Conservation (phyloP, 192 early-diverging fungal genomes). For the Glomus cerebriforme region DNA sequence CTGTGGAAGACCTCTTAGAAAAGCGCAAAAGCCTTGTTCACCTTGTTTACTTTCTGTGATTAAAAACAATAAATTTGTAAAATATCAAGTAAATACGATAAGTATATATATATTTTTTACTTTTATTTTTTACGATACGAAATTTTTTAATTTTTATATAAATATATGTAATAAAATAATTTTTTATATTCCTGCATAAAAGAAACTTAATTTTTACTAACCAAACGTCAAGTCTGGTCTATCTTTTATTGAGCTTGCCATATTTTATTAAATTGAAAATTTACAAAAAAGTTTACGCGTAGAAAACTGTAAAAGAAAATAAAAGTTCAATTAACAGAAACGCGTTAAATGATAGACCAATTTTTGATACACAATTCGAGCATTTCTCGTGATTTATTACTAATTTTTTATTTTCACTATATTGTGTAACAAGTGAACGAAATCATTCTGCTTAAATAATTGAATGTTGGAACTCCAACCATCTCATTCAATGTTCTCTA, state of each 20-base stretch:
- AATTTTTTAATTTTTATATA: too few species aligned
- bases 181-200: neutral
- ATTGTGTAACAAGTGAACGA: too few species aligned
- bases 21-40: slow-evolving; percentile 48
- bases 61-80: neutral
- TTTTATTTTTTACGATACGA: slow-evolving; percentile 4
- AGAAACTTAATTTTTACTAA: slow-evolving; percentile 19
- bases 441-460: neutral
- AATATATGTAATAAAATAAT: too few species aligned
- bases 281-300: too few species aligned
- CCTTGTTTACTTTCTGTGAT: slow-evolving; percentile 42
- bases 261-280: neutral
- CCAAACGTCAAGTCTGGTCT: slow-evolving; percentile 56
- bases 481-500: neutral
- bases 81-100: neutral
- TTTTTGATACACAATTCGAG: too few species aligned
- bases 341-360: too few species aligned
- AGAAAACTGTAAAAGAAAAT: too few species aligned
- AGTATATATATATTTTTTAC: neutral
- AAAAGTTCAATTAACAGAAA: too few species aligned
- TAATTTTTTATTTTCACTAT: too few species aligned
- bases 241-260: slow-evolving; percentile 43
- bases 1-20: slow-evolving; percentile 58
- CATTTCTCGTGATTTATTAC: too few species aligned
- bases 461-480: slow-evolving; percentile 12